phyloP scores from a whole-genome alignment of 345 rosid genomes.

The Mallotus nudiflorus region DNA sequence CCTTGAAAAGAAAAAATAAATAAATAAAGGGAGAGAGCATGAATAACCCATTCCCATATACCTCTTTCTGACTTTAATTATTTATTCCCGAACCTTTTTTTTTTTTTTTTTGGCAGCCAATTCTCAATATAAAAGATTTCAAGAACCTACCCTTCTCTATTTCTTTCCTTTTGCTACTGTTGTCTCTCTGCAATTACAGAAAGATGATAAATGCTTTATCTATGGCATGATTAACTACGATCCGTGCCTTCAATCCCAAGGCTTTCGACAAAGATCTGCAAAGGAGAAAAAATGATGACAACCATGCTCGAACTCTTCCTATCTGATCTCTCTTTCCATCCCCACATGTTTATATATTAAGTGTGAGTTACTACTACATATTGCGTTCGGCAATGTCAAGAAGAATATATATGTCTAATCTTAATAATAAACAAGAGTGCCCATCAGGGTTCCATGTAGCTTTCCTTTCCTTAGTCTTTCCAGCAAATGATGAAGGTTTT shows the following conservation, averaged over 20 bases:
- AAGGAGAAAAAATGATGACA: slow-evolving; percentile 65
- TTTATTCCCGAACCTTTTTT: slow-evolving; percentile 15
- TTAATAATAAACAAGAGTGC: background rate
- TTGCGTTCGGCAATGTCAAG: background rate
- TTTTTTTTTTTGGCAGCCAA: slow-evolving; percentile 20
- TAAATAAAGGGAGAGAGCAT: slow-evolving; percentile 10
- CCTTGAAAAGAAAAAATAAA: slow-evolving; percentile 50
- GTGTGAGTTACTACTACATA: background rate
- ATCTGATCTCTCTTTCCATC: slow-evolving; percentile 30
- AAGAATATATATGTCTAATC: no score
- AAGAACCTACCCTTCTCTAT: slow-evolving; percentile 11
- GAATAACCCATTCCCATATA: slow-evolving; percentile 25
- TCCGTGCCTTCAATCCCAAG: slow-evolving; percentile 92
- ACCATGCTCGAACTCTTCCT: slow-evolving; percentile 41
- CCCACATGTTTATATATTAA: slow-evolving; percentile 41
- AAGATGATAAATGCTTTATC: slow-evolving; percentile 55
- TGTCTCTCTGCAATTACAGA: slow-evolving; percentile 63
- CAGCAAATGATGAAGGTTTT: background rate
- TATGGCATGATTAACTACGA: slow-evolving; percentile 67
- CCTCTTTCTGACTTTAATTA: slow-evolving; percentile 33
- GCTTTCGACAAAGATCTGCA: slow-evolving; percentile 53
- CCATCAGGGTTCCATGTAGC: slow-evolving; percentile 5
- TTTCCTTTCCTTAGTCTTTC: background rate
- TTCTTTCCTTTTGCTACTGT: slow-evolving; percentile 25
- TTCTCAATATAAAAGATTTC: no score